Percentiles rank a stretch among this genome's conserved stretches.
Evolutionary conservation across 139 green algal genomes (phyloP).

Genomic region (Chlorokybus atmophyticus): DNA sequence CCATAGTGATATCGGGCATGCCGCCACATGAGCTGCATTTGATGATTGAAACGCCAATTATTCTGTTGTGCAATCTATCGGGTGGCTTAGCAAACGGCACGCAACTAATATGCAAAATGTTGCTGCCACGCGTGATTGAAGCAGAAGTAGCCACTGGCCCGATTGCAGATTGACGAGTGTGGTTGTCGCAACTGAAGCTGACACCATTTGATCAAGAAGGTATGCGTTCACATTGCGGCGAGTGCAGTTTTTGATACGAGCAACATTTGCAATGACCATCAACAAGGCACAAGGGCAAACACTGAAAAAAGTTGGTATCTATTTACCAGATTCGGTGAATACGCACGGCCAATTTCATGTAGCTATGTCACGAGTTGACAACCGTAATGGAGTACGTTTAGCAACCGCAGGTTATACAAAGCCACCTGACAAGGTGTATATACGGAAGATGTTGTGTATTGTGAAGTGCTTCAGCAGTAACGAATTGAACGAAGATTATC

Average conservation of each 20-base stretch:
- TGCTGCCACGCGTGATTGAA: neutral
- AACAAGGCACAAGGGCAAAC: constrained; percentile 37
- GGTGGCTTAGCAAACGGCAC: neutral
- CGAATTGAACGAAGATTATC: no score
- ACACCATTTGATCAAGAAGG: neutral
- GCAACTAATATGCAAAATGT: neutral
- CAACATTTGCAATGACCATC: constrained; percentile 34
- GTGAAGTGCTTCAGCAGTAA: no score
- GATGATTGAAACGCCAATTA: neutral
- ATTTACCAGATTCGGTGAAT: constrained; percentile 15
- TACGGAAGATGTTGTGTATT: no score
- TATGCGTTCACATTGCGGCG: neutral
- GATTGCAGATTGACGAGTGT: neutral
- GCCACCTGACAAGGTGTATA: no score
- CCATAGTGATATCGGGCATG: neutral
- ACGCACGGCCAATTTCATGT: constrained; percentile 22
- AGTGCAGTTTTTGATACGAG: constrained; percentile 24
- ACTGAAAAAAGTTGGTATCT: constrained; percentile 22
- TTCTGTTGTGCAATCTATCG: neutral
- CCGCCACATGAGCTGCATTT: neutral
- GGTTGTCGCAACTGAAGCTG: neutral
- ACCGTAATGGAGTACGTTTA: neutral
- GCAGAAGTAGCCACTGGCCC: neutral
- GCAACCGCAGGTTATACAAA: no score
- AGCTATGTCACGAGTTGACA: constrained; percentile 4